Conservation (phyloP, 176 grass and related monocot species). For the Carex parvula region DNA sequence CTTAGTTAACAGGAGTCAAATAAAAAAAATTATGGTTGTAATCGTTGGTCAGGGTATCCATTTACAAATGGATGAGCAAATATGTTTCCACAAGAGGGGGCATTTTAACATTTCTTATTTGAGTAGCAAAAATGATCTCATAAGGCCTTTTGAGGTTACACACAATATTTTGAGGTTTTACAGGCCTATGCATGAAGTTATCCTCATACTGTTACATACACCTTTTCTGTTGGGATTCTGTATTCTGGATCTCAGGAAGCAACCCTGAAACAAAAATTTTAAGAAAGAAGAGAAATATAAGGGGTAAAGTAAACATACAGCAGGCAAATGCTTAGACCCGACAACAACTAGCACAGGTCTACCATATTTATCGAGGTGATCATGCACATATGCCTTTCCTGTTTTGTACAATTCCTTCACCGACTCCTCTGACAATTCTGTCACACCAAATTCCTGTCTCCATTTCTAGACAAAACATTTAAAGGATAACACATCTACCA, state of each 20-base stretch:
- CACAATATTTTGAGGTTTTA: neutral
- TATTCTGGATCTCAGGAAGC: neutral
- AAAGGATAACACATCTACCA: constrained; percentile 33
- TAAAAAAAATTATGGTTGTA: neutral
- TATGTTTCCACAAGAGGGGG: neutral
- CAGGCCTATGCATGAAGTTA: neutral
- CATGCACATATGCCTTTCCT: constrained; percentile 80
- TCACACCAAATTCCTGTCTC: constrained; percentile 61
- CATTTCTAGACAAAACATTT: constrained; percentile 58
- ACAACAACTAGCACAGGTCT: constrained; percentile 79
- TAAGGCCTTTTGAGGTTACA: neutral
- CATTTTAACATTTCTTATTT: neutral
- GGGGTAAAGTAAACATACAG: constrained; percentile 32
- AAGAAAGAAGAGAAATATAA: constrained; percentile 2
- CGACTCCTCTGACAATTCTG: constrained; percentile 67
- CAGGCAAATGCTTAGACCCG: constrained; percentile 69
- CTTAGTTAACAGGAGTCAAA: neutral
- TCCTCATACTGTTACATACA: neutral
- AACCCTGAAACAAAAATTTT: neutral
- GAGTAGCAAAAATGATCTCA: neutral
- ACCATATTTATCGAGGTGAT: constrained; percentile 55
- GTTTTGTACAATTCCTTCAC: constrained; percentile 62
- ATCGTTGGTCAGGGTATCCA: neutral
- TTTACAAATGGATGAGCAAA: neutral
- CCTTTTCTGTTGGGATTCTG: neutral